These are phyloP conservation scores for Ceratobasidium theobromae DNA, from an alignment of 1,284 basidiomycete species.

Conservation along the genomic window DNA sequence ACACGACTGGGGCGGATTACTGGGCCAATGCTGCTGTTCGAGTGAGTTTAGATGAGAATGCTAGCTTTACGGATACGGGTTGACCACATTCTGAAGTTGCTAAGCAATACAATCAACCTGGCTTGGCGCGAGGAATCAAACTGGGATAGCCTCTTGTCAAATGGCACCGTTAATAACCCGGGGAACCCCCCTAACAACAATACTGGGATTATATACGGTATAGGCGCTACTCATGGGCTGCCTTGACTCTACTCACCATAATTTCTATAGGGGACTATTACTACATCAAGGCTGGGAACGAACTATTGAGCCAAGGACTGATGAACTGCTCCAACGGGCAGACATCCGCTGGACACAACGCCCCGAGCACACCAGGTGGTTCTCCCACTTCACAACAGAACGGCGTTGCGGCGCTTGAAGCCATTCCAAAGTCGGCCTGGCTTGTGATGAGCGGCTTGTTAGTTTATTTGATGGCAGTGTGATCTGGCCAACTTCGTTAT, in stretches of 20 bases:
- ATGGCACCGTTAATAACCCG: constrained; percentile 65
- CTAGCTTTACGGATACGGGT: not conserved
- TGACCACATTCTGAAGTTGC: constrained; percentile 45
- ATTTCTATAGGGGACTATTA: constrained; percentile 47
- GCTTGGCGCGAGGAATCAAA: constrained; percentile 49
- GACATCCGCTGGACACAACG: not conserved
- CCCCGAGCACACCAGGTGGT: not conserved
- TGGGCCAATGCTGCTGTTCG: constrained; percentile 56
- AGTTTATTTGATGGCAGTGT: constrained; percentile 2
- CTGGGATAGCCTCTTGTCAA: constrained; percentile 65
- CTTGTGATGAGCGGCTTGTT: constrained; percentile 4
- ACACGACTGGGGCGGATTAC: constrained; percentile 44
- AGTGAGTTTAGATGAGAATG: constrained; percentile 41
- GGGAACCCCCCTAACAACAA: constrained; percentile 52
- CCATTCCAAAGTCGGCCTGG: not conserved
- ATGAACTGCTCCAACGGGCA: constrained; percentile 24
- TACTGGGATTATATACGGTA: constrained; percentile 65
- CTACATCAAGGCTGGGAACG: constrained; percentile 42
- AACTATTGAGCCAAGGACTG: not conserved
- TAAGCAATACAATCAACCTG: constrained; percentile 53
- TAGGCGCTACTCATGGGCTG: not conserved
- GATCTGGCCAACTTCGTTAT: no score
- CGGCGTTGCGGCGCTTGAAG: not conserved
- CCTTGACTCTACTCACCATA: not conserved
- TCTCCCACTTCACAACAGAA: not conserved